Percentiles rank a stretch among this genome's conserved stretches.
Conservation (phyloP, 2,329 filamentous ascomycete genomes). For the Coniochaeta prunicola region DNA sequence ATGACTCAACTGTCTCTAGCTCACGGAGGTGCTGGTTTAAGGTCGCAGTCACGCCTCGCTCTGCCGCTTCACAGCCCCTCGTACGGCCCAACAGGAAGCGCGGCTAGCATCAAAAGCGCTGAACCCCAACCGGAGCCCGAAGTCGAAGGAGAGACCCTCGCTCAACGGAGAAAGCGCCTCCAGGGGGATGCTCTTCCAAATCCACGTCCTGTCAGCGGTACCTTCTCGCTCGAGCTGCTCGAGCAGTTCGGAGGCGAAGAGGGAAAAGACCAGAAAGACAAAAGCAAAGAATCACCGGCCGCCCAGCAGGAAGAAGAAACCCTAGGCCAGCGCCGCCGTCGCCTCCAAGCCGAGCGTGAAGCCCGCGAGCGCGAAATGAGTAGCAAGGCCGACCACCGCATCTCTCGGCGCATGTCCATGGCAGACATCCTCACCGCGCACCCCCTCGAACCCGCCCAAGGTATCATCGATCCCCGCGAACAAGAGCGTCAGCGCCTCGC, state of each 20-base stretch:
- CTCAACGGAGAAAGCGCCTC: constrained; percentile 57
- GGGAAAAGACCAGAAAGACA: constrained; percentile 25
- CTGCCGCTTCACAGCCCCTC: constrained; percentile 6
- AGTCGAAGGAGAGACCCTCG: constrained; percentile 54
- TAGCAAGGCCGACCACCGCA: constrained; percentile 19
- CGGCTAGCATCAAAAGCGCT: constrained; percentile 24
- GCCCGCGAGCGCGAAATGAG: constrained; percentile 52
- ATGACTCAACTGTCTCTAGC: constrained; percentile 37
- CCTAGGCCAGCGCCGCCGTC: constrained; percentile 66
- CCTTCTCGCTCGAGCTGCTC: constrained; percentile 65
- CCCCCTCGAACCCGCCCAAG: constrained; percentile 25
- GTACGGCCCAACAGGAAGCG: constrained; percentile 6
- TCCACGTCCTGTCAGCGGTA: constrained; percentile 52
- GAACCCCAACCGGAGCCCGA: constrained; percentile 43
- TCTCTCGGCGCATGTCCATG: constrained; percentile 43
- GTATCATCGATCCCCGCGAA: constrained; percentile 27
- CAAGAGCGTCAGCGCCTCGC: constrained; percentile 32
- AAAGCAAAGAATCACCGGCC: constrained; percentile 12
- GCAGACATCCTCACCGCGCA: constrained; percentile 49
- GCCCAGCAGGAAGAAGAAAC: constrained; percentile 60
- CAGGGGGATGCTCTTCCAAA: constrained; percentile 43
- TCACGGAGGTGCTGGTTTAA: constrained; percentile 19
- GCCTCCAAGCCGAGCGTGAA: constrained; percentile 64
- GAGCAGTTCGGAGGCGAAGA: constrained; percentile 51
- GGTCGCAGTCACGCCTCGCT: constrained; percentile 16